Conservation (phyloP, 2,329 filamentous ascomycete genomes). For the Penicillium brevicompactum region DNA sequence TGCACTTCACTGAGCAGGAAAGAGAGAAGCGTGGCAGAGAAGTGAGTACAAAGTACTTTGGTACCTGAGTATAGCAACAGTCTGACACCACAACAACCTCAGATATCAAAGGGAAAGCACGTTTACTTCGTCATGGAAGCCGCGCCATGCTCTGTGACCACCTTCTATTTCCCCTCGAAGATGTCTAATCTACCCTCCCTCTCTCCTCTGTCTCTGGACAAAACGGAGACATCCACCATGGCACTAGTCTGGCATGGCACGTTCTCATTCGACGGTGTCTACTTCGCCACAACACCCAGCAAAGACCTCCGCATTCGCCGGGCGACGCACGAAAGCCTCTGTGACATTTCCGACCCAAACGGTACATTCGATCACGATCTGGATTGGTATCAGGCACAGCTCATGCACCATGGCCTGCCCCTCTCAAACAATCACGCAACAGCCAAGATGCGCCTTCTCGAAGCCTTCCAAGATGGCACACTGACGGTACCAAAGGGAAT, state of each 20-base stretch:
- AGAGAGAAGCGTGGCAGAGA: no score
- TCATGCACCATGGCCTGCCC: constrained; percentile 63
- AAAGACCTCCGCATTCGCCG: constrained; percentile 48
- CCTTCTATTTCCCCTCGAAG: no score
- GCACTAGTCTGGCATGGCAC: constrained; percentile 36
- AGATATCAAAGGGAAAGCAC: no score
- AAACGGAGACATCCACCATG: background rate
- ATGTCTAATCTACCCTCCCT: no score
- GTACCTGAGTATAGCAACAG: no score
- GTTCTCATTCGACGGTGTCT: constrained; percentile 50
- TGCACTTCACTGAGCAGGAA: no score
- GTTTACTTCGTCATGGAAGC: no score
- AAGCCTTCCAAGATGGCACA: constrained; percentile 54
- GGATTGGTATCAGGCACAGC: constrained; percentile 65
- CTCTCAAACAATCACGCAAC: constrained; percentile 60
- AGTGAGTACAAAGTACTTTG: no score
- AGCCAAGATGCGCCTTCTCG: constrained; percentile 61
- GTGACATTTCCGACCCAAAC: constrained; percentile 17
- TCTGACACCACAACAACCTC: no score
- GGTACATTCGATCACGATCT: constrained; percentile 53
- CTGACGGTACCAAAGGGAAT: constrained; percentile 55
- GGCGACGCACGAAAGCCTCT: constrained; percentile 48
- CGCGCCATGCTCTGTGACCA: no score
- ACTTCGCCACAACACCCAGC: constrained; percentile 43
- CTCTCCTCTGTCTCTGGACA: background rate